Percentiles rank a stretch among this genome's conserved stretches.
phyloP scores from a whole-genome alignment of 169 alveolate species.

The Eimeria praecox region DNA sequence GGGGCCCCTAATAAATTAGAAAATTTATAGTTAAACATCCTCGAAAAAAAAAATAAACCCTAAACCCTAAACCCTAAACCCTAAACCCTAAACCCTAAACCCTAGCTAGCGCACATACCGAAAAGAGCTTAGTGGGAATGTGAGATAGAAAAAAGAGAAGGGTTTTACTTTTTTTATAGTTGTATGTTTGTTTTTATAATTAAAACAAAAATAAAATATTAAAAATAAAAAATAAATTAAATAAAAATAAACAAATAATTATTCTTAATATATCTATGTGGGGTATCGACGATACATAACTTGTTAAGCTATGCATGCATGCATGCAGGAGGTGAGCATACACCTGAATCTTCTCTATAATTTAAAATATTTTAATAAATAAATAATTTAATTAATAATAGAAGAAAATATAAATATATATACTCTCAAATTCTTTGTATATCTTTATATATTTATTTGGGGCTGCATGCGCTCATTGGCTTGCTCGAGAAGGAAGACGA shows the following conservation, averaged over 20 bases:
- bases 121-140: not conserved
- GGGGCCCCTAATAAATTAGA: constrained; percentile 84
- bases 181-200: not conserved
- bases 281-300: constrained; percentile 6
- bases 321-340: not conserved
- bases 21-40: constrained; percentile 82
- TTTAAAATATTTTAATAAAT: not conserved
- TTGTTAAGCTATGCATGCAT: not conserved
- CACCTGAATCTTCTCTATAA: constrained; percentile 7
- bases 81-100: not conserved
- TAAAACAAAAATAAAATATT: not conserved
- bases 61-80: not conserved
- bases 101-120: not conserved
- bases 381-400: not conserved
- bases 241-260: not conserved
- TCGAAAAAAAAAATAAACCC: not conserved
- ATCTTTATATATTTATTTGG: not conserved
- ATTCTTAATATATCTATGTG: not conserved
- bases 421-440: not conserved
- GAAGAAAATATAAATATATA: not conserved
- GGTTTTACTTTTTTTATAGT: not conserved
- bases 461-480: constrained; percentile 64
- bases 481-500: too few relatives aligned
- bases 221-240: not conserved
- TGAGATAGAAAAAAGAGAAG: too few relatives aligned